Base-by-base conservation (phyloP, 306 rosid species). In the Casuarina glauca region DNA sequence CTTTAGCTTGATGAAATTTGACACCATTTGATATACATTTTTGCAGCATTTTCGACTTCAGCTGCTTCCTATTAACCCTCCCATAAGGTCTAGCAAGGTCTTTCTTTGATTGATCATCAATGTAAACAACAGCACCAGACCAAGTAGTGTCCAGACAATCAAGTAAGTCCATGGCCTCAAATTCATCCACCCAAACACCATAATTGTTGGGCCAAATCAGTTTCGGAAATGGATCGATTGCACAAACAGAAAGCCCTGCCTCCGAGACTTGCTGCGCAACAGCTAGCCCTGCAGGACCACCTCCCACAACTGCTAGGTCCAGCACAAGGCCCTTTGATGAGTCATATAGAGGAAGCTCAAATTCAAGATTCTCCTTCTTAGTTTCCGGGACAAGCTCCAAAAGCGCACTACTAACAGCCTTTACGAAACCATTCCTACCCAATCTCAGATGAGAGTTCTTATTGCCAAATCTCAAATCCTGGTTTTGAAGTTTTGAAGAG, bases 121-220 rank as follows among this genome's bases (percentile, higher is more conserved):
- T 82, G 71, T 32, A 91, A 78, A 95, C 99, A 78, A 87, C 94
- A 9, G 99, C 99, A 70, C 97, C 99, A 1, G 98, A 87, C 97
- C 98, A 95, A 36, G 98, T 95, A 50, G 93, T 90, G 82, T 95
- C 99, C 45, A 95, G 96, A 80, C 99, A 95, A 76, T 95, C 99
- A 43, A 95, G 94, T 78, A 95, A 83, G 82, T 91, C 97, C 99
- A 95, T 88, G 73, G 94, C 91, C 80, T 95, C 98, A 82, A 95
- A 95, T 72, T 95, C 99, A 86, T 95, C 98, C 68, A 95, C 99
- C 99, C 99, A 95, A 87, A 95, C 99, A 45, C 99, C 99, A 81
- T 95, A 95, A 78, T 93, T 95, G 76, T 95, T 95, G 17, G 99
- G 99, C 99, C 99, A 95, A 82, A 95, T 91, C 26, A 95, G 82